Evolutionary conservation across 768 basidiomycete species (phyloP).

Genomic region (Leccinum imitatum): DNA sequence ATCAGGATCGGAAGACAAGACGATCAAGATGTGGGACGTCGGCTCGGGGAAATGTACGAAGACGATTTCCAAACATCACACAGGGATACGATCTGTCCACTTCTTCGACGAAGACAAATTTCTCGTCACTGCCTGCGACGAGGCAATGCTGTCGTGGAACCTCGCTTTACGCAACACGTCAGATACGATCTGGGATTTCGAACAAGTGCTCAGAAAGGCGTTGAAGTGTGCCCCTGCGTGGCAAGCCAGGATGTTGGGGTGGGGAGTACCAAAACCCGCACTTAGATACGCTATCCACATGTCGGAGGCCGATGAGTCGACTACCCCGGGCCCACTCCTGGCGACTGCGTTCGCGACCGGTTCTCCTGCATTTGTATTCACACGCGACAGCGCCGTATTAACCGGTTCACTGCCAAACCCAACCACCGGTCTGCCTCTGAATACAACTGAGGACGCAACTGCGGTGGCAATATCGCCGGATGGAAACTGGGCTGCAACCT

Average conservation of each 20-base stretch:
- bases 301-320: background rate
- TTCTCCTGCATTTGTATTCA: conserved; percentile 10
- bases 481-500: too few species aligned
- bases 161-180: conserved; percentile 4
- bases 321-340: background rate
- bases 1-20: conserved; percentile 27
- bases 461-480: too few species aligned
- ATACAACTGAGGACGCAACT: too few species aligned
- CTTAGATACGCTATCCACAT: background rate
- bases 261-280: conserved; percentile 3
- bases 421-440: too few species aligned
- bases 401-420: too few species aligned
- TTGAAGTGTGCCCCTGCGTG: background rate
- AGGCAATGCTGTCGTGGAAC: conserved; percentile 9
- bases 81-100: conserved; percentile 13
- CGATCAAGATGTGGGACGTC: conserved; percentile 25
- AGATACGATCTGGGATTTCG: background rate
- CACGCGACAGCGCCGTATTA: background rate
- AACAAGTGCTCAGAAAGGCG: background rate
- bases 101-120: conserved; percentile 13
- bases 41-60: conserved; percentile 14
- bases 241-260: conserved; percentile 4
- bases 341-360: conserved; percentile 1
- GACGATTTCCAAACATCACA: conserved; percentile 14
- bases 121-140: conserved; percentile 11